Percentiles rank a stretch among this genome's conserved stretches.
Conservation (phyloP, 2,329 filamentous ascomycete genomes). For the Torrubiellomyces zombiae region DNA sequence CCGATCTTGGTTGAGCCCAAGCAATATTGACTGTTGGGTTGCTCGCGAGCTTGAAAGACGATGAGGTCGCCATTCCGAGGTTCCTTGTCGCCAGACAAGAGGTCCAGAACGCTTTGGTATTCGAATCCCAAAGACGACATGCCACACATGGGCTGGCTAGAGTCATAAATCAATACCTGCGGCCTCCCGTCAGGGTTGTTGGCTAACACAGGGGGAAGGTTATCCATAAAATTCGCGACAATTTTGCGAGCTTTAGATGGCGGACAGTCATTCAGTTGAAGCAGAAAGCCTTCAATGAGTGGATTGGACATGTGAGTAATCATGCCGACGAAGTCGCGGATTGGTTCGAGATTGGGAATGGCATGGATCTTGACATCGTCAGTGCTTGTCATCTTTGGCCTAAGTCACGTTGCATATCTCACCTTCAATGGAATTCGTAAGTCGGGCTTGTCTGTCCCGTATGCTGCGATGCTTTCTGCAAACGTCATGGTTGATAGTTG, state of each 20-base stretch:
- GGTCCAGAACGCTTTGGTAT: constrained; percentile 40
- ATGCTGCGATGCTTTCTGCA: constrained; percentile 48
- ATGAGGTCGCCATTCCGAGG: constrained; percentile 53
- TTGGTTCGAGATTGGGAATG: constrained; percentile 39
- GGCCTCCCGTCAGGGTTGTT: constrained; percentile 63
- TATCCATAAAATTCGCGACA: constrained; percentile 52
- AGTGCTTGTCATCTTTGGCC: constrained; percentile 1
- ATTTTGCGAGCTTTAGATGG: constrained; percentile 41
- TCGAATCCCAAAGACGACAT: constrained; percentile 54
- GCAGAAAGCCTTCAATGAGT: constrained; percentile 56
- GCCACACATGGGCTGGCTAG: constrained; percentile 55
- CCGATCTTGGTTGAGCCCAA: constrained; percentile 54
- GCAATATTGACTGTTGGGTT: constrained; percentile 36
- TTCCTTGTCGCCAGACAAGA: constrained; percentile 22
- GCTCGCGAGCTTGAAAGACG: constrained; percentile 61
- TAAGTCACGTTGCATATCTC: constrained; percentile 7
- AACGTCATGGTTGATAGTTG: constrained; percentile 18
- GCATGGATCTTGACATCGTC: constrained; percentile 35
- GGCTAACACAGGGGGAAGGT: constrained; percentile 39
- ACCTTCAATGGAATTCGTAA: constrained; percentile 55
- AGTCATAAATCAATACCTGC: constrained; percentile 61
- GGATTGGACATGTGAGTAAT: constrained; percentile 54
- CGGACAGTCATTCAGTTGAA: constrained; percentile 39
- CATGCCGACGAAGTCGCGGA: constrained; percentile 54
- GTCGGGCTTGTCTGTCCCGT: constrained; percentile 89